Base-by-base conservation (phyloP, 768 basidiomycete species). In the Tricholoma flavovirens region DNA sequence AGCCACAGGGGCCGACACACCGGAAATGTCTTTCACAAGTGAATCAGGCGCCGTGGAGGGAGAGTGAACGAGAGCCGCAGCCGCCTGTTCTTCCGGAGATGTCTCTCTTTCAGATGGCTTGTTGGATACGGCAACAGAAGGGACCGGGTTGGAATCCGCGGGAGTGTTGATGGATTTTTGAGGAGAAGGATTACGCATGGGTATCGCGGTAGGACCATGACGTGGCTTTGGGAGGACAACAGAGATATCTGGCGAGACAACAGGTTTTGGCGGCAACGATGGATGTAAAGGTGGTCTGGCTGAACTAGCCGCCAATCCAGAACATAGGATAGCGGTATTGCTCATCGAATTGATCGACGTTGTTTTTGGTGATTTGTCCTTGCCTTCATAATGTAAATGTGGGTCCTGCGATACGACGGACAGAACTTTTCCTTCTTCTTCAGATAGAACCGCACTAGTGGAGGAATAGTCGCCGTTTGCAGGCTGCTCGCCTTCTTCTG, bases 1-100 rank as follows among this genome's bases (percentile, higher is more conserved):
- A 30, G 29, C 46, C 2, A 15, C n/a, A 30, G 46, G 46, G 15
- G 19, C 26, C 3, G 46, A 49, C 7, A 30, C 65, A 36, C 62
- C 55, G 59, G 61, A 19, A 11, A 42, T 54, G n/a, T 62, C 45
- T 17, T 48, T 55, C 24, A 55, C 24, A n/a, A 59, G 57, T 5
- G 49, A 56, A 24, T 57, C 56, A 10, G 60, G 60, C 50, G 51
- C 48, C 30, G 4, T 21, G 11, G 33, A 32, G 21, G 51, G 62
- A 35, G 62, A 51, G 42, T 64, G 65, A 12, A 64, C 56, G 29
- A 66, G 66, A 15, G 62, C 56, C 19, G 59, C 48, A 19, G 60
- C 52, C 54, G 63, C 60, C 49, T 59, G 65, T 11, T 69, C 68
- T 26, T 58, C 57, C 5, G 49, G 40, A 51, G 52, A 46, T 17